Evolutionary conservation across 495 filamentous ascomycete genomes (phyloP), one percentile per base, ranked within the genome.

Genomic region (Neurospora sp.): DNA sequence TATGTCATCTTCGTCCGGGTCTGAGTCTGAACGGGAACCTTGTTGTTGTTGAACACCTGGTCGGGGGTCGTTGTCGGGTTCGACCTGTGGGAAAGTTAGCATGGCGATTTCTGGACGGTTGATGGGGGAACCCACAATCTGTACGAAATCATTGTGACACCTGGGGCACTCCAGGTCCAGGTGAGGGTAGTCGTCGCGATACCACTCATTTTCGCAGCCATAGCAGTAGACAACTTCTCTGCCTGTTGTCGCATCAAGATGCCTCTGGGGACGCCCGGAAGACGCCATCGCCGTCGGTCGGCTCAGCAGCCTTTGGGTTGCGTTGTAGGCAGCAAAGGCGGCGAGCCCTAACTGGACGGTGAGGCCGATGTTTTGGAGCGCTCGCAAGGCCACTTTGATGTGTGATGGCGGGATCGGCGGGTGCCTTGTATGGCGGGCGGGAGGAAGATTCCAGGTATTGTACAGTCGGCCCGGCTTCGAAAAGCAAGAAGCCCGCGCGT

Each of bases 191-290:
- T 91, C 86, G 76, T 92, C 88, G 70, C 87, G 84, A 73, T 88
- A 90, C 93, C 93, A 98, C 76, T 97, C 91, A 65, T 91, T 84
- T 44, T 86, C 76, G 84, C 96, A 98, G 41, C 81, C 76, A 80
- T 98, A 93, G 80, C 96, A 99, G 77, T 86, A 92, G 68, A 97
- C 89, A 27, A 93, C 84, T 79, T 96, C 91, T 74, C 89, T 82
- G 70, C 81, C 83, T 9, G 73, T 71, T 14, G 77, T 75, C 61
- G 84, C 83, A 74, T 85, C 85, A 53, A 87, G 80, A 70, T 81
- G 82, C 18, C 71, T 31, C 5, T 42, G 68, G 68, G 53, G 72
- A 16, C 39, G 12, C 3, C 53, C 48, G 7, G 71, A 72, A 20
- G 77, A 80, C 31, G 79, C 78, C 83, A 85, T 84, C 71, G 73